phyloP scores from a whole-genome alignment of 1,284 basidiomycete genomes.

The Heliocybe sulcata region DNA sequence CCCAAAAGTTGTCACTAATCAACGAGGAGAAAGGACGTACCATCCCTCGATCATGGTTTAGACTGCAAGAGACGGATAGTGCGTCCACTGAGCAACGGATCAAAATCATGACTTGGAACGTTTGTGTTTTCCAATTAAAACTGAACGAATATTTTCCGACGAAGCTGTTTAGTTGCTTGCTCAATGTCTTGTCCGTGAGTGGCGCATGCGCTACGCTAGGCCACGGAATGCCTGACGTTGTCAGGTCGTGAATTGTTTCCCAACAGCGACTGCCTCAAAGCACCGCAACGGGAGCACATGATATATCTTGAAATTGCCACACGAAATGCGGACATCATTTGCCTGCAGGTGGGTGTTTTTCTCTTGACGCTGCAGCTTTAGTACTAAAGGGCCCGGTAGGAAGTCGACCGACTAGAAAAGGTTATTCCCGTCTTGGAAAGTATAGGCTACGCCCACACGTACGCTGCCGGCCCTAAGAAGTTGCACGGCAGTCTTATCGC shows the following conservation, averaged over 20 bases:
- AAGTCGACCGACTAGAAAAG: constrained; percentile 70
- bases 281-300: constrained; percentile 66
- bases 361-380: not conserved
- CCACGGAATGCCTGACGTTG: not conserved
- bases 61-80: constrained; percentile 18
- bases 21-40: constrained; percentile 26
- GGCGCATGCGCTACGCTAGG: constrained; percentile 1
- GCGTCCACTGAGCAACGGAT: constrained; percentile 18
- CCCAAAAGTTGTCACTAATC: constrained; percentile 2
- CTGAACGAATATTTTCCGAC: constrained; percentile 12
- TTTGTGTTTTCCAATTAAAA: constrained; percentile 30
- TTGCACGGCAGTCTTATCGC: constrained; percentile 81
- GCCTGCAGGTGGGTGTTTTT: constrained; percentile 58
- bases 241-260: constrained; percentile 82
- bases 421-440: constrained; percentile 50
- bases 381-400: constrained; percentile 30
- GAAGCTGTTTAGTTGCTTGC: constrained; percentile 52
- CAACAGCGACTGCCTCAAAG: constrained; percentile 75
- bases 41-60: constrained; percentile 46
- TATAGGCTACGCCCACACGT: constrained; percentile 53
- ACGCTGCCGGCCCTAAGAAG: constrained; percentile 64
- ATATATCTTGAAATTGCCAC: constrained; percentile 64
- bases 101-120: constrained; percentile 75
- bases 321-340: constrained; percentile 70
- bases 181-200: constrained; percentile 71